Conservation (phyloP, 768 basidiomycete genomes). For the Leccinum disarticulatum region DNA sequence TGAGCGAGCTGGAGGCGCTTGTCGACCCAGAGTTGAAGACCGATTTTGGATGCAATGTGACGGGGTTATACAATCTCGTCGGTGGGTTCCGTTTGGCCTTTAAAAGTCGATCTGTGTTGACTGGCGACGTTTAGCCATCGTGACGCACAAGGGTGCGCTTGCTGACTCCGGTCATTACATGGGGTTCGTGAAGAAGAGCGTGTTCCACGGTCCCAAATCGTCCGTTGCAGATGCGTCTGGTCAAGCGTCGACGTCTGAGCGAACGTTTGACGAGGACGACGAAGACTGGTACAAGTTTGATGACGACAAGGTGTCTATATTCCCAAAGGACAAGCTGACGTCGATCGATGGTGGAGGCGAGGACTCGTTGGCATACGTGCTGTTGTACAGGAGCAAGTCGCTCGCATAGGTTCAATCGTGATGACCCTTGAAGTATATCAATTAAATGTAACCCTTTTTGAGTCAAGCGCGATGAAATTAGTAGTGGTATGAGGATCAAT, state of each 20-base stretch:
- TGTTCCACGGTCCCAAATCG: slow-evolving; percentile 46
- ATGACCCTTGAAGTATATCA: slow-evolving; percentile 14
- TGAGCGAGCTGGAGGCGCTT: slow-evolving; percentile 59
- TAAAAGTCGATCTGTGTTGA: background rate
- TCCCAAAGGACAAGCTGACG: slow-evolving; percentile 79
- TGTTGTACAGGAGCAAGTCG: slow-evolving; percentile 74
- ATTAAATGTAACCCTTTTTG: slow-evolving; percentile 11
- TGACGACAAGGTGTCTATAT: slow-evolving; percentile 88
- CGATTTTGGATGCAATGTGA: slow-evolving; percentile 73
- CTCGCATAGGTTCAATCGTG: slow-evolving; percentile 29
- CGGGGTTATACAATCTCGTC: slow-evolving; percentile 87
- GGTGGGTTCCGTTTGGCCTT: slow-evolving; percentile 49
- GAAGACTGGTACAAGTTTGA: slow-evolving; percentile 97
- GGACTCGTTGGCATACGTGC: slow-evolving; percentile 86
- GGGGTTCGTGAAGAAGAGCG: slow-evolving; percentile 81
- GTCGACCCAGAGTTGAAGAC: slow-evolving; percentile 60
- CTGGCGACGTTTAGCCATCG: slow-evolving; percentile 60
- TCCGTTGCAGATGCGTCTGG: slow-evolving; percentile 1
- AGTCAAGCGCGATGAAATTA: slow-evolving; percentile 6
- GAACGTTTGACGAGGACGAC: slow-evolving; percentile 50
- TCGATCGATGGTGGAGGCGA: slow-evolving; percentile 91
- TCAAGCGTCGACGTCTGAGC: slow-evolving; percentile 13
- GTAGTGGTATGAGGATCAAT: slow-evolving; percentile 15
- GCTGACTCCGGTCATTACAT: slow-evolving; percentile 98
- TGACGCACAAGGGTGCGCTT: slow-evolving; percentile 95